Percentiles rank a stretch among this genome's conserved stretches.
Conservation (phyloP, 2,329 filamentous ascomycete genomes). For the Dactylonectria macrodidyma region DNA sequence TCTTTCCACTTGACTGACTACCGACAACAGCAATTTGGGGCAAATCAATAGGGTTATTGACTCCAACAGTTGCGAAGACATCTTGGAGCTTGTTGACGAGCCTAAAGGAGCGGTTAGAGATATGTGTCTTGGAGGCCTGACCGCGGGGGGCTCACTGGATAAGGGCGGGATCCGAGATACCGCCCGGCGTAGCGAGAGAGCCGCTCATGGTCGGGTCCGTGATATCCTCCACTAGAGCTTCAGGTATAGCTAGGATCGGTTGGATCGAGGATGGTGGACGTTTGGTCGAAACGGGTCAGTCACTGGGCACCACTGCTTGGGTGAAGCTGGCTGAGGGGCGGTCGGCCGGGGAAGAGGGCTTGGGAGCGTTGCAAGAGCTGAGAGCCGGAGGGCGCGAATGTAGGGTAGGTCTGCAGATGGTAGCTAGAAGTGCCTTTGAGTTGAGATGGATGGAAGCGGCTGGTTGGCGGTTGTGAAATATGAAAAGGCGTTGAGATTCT, state of each 20-base stretch:
- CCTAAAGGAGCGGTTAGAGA: constrained; percentile 56
- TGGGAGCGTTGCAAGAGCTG: constrained; percentile 35
- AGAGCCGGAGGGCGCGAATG: constrained; percentile 3
- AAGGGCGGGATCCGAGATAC: constrained; percentile 77
- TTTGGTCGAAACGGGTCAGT: constrained; percentile 34
- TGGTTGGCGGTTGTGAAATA: constrained; percentile 37
- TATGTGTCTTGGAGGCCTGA: constrained; percentile 33
- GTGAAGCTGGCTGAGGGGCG: constrained; percentile 34
- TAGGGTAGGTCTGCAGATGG: constrained; percentile 8
- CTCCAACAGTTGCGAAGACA: constrained; percentile 98
- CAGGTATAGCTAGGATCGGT: constrained; percentile 30
- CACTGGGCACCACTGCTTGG: constrained; percentile 13
- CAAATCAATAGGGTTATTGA: constrained; percentile 99
- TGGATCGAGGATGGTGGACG: constrained; percentile 31
- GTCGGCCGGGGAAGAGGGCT: constrained; percentile 38
- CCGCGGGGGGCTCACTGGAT: constrained; percentile 67
- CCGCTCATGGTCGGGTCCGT: constrained; percentile 51
- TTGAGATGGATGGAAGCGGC: constrained; percentile 25
- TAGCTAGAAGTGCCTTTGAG: constrained; percentile 8
- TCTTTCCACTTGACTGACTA: constrained; percentile 99
- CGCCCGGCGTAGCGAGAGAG: constrained; percentile 63
- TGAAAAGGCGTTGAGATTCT: constrained; percentile 46
- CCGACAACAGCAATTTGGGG: constrained; percentile 98
- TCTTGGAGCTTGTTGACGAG: constrained; percentile 99
- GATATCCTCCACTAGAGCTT: constrained; percentile 31